These are phyloP conservation scores for Fallopia convolvulus DNA, from an alignment of 148 eudicot genomes.

Conservation along the genomic window DNA sequence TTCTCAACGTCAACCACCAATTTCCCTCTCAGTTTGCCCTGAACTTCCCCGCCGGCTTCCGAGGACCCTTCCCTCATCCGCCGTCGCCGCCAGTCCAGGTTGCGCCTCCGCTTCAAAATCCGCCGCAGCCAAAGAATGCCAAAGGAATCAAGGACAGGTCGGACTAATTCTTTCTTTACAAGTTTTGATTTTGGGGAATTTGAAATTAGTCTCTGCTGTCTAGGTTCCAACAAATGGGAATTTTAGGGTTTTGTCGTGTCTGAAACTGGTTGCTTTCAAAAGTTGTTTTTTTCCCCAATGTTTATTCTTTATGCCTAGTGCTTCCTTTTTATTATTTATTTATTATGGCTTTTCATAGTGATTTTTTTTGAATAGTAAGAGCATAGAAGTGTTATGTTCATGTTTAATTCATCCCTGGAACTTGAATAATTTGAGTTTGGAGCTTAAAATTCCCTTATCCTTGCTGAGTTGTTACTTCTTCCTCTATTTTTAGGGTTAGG, in stretches of 20 bases:
- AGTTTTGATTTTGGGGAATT: not conserved
- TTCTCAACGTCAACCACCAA: constrained; percentile 19
- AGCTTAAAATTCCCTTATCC: not conserved
- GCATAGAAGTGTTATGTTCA: not conserved
- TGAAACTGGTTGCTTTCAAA: not conserved
- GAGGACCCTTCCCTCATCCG: not conserved
- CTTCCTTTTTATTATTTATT: not conserved
- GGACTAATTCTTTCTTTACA: not conserved
- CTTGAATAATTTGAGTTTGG: not conserved
- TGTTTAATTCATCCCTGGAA: not conserved
- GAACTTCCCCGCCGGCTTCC: constrained; percentile 10
- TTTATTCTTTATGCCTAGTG: constrained; percentile 6
- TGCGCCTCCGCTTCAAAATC: not conserved
- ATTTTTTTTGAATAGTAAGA: not conserved
- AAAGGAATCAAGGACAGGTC: constrained; percentile 23
- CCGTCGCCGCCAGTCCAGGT: constrained; percentile 5
- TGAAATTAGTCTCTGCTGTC: not conserved
- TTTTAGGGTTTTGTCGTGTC: constrained; percentile 3
- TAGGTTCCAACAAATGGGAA: not conserved
- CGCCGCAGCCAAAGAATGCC: constrained; percentile 16
- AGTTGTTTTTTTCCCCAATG: not conserved
- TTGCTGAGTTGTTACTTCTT: not conserved
- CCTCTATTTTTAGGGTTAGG: not conserved
- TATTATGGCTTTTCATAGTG: not conserved
- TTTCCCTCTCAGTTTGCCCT: constrained; percentile 31